These are phyloP conservation scores for Torulaspora globosa DNA, from an alignment of 1,139 yeast genomes.

Conservation along the genomic window DNA sequence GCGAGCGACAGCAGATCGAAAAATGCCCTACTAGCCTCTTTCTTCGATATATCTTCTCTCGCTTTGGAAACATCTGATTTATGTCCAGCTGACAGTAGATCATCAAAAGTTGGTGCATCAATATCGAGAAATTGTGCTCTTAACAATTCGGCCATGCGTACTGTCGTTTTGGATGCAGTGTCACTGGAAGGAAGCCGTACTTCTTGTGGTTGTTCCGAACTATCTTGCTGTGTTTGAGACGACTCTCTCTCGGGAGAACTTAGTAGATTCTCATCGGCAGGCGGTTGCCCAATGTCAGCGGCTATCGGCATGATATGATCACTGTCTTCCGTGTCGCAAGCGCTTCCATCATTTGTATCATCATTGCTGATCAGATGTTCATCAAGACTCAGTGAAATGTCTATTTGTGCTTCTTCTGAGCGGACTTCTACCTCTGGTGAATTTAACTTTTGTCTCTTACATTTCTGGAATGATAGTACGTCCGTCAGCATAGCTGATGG, in stretches of 20 bases:
- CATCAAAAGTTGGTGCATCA: slow-evolving; percentile 39
- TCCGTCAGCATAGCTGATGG: slow-evolving; percentile 18
- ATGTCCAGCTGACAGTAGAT: slow-evolving; percentile 37
- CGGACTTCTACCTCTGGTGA: slow-evolving; percentile 7
- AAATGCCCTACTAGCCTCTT: slow-evolving; percentile 70
- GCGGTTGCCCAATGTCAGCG: slow-evolving; percentile 13
- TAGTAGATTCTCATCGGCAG: slow-evolving; percentile 5
- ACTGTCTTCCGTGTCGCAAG: slow-evolving; percentile 12
- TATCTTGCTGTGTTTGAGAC: slow-evolving; percentile 2
- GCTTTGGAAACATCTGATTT: slow-evolving; percentile 34
- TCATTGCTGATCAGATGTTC: slow-evolving; percentile 16
- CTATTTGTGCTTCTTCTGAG: slow-evolving; percentile 20
- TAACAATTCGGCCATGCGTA: slow-evolving; percentile 52
- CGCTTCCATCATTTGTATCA: slow-evolving; percentile 4
- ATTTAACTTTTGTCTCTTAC: slow-evolving; percentile 14
- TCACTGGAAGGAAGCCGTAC: slow-evolving; percentile 24
- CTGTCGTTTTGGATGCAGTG: slow-evolving; percentile 46
- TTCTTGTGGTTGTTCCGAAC: slow-evolving; percentile 19
- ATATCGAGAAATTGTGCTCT: slow-evolving; percentile 39
- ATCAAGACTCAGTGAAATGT: slow-evolving; percentile 27
- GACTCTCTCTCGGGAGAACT: slow-evolving; percentile 1
- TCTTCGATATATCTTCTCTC: slow-evolving; percentile 41
- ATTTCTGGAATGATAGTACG: slow-evolving; percentile 15
- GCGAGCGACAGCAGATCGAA: slow-evolving; percentile 82
- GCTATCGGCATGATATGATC: slow-evolving; percentile 18